Evolutionary conservation across 208 protist genomes (phyloP).

Genomic region (Crithidia acanthocephali): DNA sequence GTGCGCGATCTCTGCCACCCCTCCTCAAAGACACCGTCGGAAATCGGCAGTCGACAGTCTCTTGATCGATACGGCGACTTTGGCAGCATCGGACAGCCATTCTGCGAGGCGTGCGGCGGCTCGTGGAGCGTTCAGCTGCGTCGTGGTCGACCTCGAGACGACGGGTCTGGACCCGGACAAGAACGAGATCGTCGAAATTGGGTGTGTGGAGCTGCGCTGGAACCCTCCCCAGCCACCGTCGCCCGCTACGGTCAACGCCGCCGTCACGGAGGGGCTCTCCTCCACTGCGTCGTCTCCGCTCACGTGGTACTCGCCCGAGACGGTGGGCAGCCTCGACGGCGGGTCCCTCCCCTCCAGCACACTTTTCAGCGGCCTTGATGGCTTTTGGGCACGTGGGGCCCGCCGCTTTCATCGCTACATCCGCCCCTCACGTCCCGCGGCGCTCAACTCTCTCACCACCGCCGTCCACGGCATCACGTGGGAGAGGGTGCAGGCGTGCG

Average conservation of each 20-base stretch:
- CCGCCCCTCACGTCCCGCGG: slow-evolving; percentile 26
- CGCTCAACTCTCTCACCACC: slow-evolving; percentile 19
- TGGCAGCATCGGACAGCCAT: background rate
- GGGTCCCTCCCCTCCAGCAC: background rate
- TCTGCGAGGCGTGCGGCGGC: background rate
- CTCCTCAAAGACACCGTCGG: slow-evolving; percentile 24
- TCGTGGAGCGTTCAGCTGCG: slow-evolving; percentile 32
- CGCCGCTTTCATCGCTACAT: slow-evolving; percentile 58
- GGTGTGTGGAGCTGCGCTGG: slow-evolving; percentile 64
- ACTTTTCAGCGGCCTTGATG: background rate
- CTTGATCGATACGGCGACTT: background rate
- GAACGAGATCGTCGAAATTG: slow-evolving; percentile 66
- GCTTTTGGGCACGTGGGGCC: slow-evolving; percentile 42
- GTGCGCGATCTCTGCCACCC: background rate
- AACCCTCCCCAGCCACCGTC: slow-evolving; percentile 13
- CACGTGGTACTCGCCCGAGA: background rate
- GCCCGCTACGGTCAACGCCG: background rate
- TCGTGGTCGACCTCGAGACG: slow-evolving; percentile 71
- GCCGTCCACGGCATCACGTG: slow-evolving; percentile 46
- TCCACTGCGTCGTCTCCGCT: background rate
- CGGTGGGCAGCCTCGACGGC: background rate
- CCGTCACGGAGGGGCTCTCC: too few relatives aligned
- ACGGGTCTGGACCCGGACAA: slow-evolving; percentile 53
- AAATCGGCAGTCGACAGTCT: background rate
- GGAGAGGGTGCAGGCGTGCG: slow-evolving; percentile 34